Evolutionary conservation across 192 early-diverging fungal genomes (phyloP).

Genomic region (Rhizophagus clarus): DNA sequence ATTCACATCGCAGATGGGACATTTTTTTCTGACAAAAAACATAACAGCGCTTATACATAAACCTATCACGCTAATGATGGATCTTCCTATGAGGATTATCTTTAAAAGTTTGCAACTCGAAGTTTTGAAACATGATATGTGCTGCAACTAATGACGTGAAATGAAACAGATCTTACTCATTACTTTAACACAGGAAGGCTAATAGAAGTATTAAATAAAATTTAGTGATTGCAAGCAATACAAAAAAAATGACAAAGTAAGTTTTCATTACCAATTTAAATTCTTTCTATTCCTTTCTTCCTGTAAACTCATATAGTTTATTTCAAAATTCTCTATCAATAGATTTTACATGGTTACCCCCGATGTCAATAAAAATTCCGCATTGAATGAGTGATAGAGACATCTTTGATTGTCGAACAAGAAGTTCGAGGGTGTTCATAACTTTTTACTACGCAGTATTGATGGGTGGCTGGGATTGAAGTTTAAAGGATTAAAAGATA

Average conservation of each 20-base stretch:
- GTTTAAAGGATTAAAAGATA: neutral
- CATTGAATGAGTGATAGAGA: neutral
- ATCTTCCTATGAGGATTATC: slow-evolving; percentile 10
- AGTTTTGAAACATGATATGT: no score
- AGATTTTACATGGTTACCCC: no score
- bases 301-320: no score
- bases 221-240: slow-evolving; percentile 29
- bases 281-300: no score
- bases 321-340: no score
- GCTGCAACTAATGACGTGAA: no score
- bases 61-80: slow-evolving; percentile 27
- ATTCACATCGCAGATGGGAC: slow-evolving; percentile 29
- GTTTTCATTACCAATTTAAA: neutral
- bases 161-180: no score
- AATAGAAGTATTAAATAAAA: neutral
- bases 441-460: slow-evolving; percentile 3
- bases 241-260: no score
- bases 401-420: slow-evolving; percentile 2
- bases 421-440: slow-evolving; percentile 9
- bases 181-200: no score
- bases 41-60: neutral
- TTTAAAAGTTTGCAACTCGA: slow-evolving; percentile 1
- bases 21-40: neutral
- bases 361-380: no score
- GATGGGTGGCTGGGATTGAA: no score